These are phyloP conservation scores for Hypholoma fasciculare DNA, from an alignment of 768 basidiomycete genomes.

Conservation along the genomic window DNA sequence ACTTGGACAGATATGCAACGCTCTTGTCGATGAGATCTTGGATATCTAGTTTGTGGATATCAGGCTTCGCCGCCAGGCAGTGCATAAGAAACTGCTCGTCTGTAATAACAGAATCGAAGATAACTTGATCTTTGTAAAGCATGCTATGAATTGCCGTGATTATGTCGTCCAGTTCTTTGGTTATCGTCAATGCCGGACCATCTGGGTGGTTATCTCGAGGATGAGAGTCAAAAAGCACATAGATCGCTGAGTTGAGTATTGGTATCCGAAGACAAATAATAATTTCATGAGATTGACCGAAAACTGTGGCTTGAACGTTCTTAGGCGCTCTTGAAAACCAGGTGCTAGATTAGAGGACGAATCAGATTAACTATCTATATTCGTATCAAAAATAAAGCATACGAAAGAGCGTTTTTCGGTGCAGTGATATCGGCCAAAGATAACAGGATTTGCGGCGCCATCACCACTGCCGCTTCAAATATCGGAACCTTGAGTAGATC, in stretches of 20 bases:
- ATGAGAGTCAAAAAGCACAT: slow-evolving; percentile 18
- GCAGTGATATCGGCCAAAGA: background rate
- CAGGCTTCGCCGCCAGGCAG: background rate
- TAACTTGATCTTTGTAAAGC: background rate
- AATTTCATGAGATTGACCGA: slow-evolving; percentile 10
- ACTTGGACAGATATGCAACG: slow-evolving; percentile 2
- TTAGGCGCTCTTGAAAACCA: slow-evolving; percentile 12
- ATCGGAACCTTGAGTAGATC: slow-evolving; percentile 20
- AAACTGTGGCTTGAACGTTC: slow-evolving; percentile 9
- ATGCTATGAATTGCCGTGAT: background rate
- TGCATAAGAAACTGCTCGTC: background rate
- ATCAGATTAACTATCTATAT: background rate
- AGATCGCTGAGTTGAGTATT: slow-evolving; percentile 4
- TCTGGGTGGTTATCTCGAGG: slow-evolving; percentile 8
- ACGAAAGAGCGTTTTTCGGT: slow-evolving; percentile 8
- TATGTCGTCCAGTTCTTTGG: slow-evolving; percentile 11
- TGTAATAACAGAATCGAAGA: background rate
- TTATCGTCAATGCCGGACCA: slow-evolving; percentile 16
- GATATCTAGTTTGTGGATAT: background rate
- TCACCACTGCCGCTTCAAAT: slow-evolving; percentile 14
- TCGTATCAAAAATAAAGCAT: background rate
- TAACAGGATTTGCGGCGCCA: background rate
- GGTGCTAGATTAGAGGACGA: slow-evolving; percentile 2
- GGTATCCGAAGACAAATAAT: slow-evolving; percentile 16
- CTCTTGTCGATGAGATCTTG: slow-evolving; percentile 1